Conservation (phyloP, 2,329 filamentous ascomycete genomes). For the Raffaelea arxii region DNA sequence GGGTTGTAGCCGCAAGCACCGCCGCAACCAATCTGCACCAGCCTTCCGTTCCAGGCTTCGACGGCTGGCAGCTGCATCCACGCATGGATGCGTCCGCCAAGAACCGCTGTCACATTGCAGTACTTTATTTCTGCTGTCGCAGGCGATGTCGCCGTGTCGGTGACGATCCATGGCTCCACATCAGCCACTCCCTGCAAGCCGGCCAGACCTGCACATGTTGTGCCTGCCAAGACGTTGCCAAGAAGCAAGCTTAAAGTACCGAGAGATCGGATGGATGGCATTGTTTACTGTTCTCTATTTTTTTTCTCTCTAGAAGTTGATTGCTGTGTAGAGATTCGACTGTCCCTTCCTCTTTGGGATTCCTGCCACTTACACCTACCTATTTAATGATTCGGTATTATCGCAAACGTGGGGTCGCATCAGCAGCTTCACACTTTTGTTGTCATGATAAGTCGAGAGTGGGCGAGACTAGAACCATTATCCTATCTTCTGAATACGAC, state of each 20-base stretch:
- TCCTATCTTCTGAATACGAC: no score
- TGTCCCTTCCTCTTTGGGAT: no score
- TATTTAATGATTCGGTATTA: no score
- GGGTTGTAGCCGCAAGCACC: conserved; percentile 21
- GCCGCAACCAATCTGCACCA: conserved; percentile 27
- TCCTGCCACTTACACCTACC: no score
- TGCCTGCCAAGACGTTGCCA: neutral
- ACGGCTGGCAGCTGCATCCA: conserved; percentile 1
- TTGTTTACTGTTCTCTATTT: no score
- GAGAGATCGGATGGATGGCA: neutral
- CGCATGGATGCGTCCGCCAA: neutral
- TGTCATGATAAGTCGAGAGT: no score
- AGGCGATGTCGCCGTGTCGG: neutral
- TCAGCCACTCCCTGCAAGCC: neutral
- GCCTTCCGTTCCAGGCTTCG: conserved; percentile 22
- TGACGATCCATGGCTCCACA: conserved; percentile 2
- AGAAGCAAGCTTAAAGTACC: neutral
- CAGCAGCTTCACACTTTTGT: no score
- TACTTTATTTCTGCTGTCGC: no score
- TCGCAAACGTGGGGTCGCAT: no score
- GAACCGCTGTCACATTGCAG: neutral
- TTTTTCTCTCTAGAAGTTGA: no score
- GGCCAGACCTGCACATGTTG: neutral
- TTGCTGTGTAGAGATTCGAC: no score
- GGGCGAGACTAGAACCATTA: no score